Conservation (phyloP, 768 basidiomycete species). For the Naganishia vaughanmartiniae region DNA sequence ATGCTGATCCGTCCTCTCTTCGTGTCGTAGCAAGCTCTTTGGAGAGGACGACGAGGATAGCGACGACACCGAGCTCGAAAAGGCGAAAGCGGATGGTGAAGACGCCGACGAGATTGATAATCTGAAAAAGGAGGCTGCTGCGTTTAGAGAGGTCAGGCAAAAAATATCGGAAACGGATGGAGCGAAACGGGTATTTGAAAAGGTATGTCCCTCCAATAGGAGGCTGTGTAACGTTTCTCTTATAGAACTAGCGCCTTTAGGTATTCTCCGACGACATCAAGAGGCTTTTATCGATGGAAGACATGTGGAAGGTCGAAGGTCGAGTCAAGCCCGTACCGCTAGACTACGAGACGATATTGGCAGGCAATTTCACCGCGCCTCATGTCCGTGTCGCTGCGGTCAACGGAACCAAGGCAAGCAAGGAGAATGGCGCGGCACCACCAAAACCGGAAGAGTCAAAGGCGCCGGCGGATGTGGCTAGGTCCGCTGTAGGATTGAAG, state of each 20-base stretch:
- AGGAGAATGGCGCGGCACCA: constrained; percentile 42
- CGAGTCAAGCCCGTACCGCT: constrained; percentile 82
- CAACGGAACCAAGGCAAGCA: constrained; percentile 24
- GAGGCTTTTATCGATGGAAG: constrained; percentile 84
- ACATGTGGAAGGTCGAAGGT: constrained; percentile 82
- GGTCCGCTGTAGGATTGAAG: constrained; percentile 56
- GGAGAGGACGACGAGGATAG: constrained; percentile 78
- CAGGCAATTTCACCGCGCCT: constrained; percentile 58
- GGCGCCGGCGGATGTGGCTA: constrained; percentile 35
- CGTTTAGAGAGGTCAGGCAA: constrained; percentile 75
- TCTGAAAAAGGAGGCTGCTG: constrained; percentile 80
- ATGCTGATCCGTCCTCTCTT: background rate
- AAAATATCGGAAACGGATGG: constrained; percentile 63
- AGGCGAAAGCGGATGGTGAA: constrained; percentile 86
- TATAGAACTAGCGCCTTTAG: constrained; percentile 53
- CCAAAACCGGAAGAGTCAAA: constrained; percentile 35
- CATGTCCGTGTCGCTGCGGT: constrained; percentile 25
- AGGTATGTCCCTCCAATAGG: constrained; percentile 57
- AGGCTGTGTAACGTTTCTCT: no score
- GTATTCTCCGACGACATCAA: constrained; percentile 84
- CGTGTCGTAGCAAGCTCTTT: constrained; percentile 71
- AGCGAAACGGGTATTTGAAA: constrained; percentile 73
- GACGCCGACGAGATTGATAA: constrained; percentile 80
- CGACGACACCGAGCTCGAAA: constrained; percentile 75
- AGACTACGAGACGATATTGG: constrained; percentile 71